These are phyloP conservation scores for Hordeum pubiflorum DNA, from an alignment of 202 grass and related monocot genomes.

Conservation along the genomic window DNA sequence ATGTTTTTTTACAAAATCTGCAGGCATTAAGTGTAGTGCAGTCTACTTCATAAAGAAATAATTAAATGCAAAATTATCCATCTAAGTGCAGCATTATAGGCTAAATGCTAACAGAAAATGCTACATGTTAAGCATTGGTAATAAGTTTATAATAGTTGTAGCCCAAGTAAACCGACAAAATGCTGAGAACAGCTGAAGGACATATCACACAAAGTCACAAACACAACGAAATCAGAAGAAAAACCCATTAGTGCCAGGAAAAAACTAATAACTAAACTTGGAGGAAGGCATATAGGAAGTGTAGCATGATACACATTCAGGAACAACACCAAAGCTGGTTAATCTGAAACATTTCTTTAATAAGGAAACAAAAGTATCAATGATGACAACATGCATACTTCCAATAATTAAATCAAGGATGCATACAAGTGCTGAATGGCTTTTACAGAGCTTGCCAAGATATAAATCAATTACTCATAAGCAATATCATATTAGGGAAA, in stretches of 20 bases:
- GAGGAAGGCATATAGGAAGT: background rate
- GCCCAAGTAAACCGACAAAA: background rate
- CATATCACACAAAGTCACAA: background rate
- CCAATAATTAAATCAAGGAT: background rate
- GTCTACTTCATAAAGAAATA: constrained; percentile 12
- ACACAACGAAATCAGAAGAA: background rate
- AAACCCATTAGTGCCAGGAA: background rate
- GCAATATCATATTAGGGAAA: background rate
- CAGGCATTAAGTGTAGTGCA: background rate
- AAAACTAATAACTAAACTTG: background rate
- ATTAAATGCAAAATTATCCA: background rate
- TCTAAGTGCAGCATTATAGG: background rate
- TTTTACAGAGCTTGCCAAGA: background rate
- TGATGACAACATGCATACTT: background rate
- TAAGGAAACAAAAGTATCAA: background rate
- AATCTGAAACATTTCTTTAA: background rate
- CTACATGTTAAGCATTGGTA: background rate
- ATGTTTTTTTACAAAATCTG: constrained; percentile 14
- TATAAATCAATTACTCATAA: too few species aligned
- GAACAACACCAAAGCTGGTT: background rate
- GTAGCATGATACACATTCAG: background rate
- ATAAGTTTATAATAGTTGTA: background rate
- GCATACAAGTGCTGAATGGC: background rate
- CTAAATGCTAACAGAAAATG: background rate
- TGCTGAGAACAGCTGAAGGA: background rate